Evolutionary conservation across 306 rosid species (phyloP).

Genomic region (Potentilla sterilis): DNA sequence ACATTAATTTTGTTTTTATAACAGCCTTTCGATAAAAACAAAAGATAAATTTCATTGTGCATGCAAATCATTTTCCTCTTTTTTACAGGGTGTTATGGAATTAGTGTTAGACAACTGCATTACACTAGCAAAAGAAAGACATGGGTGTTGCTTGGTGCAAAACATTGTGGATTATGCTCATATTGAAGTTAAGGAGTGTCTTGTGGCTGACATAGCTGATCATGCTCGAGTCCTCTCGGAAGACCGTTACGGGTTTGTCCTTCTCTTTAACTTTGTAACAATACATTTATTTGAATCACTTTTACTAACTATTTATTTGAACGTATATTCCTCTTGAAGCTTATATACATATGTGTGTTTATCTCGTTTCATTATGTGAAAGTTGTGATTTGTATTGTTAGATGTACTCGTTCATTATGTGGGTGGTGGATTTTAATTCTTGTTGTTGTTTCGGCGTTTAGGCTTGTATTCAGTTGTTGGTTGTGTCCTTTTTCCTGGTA

Average conservation of each 20-base stretch:
- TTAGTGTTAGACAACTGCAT: conserved; percentile 20
- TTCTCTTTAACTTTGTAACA: background rate
- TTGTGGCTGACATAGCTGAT: conserved; percentile 10
- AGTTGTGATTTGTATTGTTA: background rate
- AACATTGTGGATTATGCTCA: background rate
- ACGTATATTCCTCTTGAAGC: too few relatives aligned
- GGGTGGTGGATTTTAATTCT: too few relatives aligned
- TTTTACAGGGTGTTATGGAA: conserved; percentile 29
- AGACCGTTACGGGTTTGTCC: conserved; percentile 43
- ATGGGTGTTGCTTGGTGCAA: conserved; percentile 38
- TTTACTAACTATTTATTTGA: too few relatives aligned
- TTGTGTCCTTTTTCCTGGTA: background rate
- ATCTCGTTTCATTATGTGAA: background rate
- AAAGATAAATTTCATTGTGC: background rate
- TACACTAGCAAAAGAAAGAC: conserved; percentile 24
- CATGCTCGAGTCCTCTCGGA: conserved; percentile 26
- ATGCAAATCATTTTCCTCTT: background rate
- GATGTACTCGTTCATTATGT: background rate
- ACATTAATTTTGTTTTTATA: background rate
- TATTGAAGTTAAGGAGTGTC: background rate
- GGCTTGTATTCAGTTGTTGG: background rate
- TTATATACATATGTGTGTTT: too few relatives aligned
- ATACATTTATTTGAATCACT: background rate
- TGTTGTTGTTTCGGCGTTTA: background rate
- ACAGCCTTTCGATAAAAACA: background rate